Conservation (phyloP, 2,329 filamentous ascomycete species). For the Mariannaea sp. region DNA sequence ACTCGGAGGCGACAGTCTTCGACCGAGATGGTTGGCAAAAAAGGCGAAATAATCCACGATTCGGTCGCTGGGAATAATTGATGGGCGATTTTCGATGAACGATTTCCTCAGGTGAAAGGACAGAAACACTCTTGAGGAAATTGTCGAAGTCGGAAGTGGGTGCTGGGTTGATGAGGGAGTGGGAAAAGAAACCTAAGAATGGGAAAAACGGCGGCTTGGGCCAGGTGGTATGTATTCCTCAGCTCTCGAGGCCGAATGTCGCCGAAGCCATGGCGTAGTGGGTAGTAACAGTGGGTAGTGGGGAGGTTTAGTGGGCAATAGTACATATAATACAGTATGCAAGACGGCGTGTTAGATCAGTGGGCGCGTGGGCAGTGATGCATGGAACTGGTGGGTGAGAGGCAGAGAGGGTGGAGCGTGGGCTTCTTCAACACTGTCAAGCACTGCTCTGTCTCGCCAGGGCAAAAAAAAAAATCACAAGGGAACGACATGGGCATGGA, state of each 20-base stretch:
- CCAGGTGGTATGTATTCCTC: background rate
- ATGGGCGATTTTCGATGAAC: constrained; percentile 5
- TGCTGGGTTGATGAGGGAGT: constrained; percentile 29
- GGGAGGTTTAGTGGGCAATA: constrained; percentile 18
- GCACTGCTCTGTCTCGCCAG: too few relatives aligned
- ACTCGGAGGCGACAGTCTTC: constrained; percentile 22
- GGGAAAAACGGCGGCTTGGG: constrained; percentile 25
- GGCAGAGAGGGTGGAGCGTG: constrained; percentile 9
- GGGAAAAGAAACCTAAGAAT: constrained; percentile 29
- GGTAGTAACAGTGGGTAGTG: constrained; percentile 29
- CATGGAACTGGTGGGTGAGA: constrained; percentile 13
- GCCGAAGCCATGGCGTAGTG: constrained; percentile 35
- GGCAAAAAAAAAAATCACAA: background rate
- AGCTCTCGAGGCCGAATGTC: constrained; percentile 33
- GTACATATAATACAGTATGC: too few relatives aligned
- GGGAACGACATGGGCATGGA: background rate
- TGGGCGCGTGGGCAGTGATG: too few relatives aligned
- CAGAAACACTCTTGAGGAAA: constrained; percentile 9
- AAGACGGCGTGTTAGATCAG: constrained; percentile 6
- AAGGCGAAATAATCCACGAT: constrained; percentile 4
- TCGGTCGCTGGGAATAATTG: constrained; percentile 14
- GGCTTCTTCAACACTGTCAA: constrained; percentile 1
- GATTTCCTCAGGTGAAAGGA: constrained; percentile 10
- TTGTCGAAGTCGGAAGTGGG: constrained; percentile 21
- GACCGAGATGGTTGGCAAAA: constrained; percentile 7